A percentile compares a stretch with the other conserved stretches of the same genome.
These are phyloP conservation scores for Cyberlindnera samutprakarnensis DNA, from an alignment of 805 yeast species.

Conservation along the genomic window DNA sequence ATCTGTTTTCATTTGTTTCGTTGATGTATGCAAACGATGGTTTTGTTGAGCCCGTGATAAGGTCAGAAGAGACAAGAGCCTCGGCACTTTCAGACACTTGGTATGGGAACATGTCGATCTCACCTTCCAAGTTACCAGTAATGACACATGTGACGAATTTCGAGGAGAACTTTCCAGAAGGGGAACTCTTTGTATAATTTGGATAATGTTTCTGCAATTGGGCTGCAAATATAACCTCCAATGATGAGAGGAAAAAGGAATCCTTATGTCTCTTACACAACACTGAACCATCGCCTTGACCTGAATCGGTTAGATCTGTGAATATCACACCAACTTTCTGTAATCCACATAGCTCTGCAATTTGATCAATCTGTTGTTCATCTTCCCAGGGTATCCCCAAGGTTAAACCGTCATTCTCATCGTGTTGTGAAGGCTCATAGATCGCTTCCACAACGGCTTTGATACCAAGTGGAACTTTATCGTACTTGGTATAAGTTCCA, in stretches of 20 bases:
- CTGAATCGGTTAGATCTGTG: conserved; percentile 86
- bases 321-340: conserved; percentile 75
- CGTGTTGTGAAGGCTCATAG: conserved; percentile 86
- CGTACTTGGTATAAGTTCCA: conserved; percentile 74
- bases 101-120: conserved; percentile 84
- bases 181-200: conserved; percentile 55
- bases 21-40: conserved; percentile 82
- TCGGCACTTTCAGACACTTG: conserved; percentile 88
- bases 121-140: conserved; percentile 82
- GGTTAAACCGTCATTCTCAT: conserved; percentile 79
- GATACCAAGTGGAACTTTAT: conserved; percentile 83
- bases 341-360: conserved; percentile 56
- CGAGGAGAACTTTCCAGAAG: conserved; percentile 64
- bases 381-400: conserved; percentile 47
- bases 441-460: conserved; percentile 93
- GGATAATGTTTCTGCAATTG: conserved; percentile 62
- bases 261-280: conserved; percentile 89
- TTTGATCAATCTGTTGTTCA: conserved; percentile 41
- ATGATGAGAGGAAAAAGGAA: conserved; percentile 81
- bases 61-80: conserved; percentile 78
- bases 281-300: conserved; percentile 81
- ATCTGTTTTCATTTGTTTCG: conserved; percentile 62
- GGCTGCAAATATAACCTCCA: conserved; percentile 82
- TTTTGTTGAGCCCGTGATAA: conserved; percentile 81
- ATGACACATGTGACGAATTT: conserved; percentile 91